Base-by-base conservation (phyloP, 2,329 filamentous ascomycete species). In the Aspergillus thermomutatus region DNA sequence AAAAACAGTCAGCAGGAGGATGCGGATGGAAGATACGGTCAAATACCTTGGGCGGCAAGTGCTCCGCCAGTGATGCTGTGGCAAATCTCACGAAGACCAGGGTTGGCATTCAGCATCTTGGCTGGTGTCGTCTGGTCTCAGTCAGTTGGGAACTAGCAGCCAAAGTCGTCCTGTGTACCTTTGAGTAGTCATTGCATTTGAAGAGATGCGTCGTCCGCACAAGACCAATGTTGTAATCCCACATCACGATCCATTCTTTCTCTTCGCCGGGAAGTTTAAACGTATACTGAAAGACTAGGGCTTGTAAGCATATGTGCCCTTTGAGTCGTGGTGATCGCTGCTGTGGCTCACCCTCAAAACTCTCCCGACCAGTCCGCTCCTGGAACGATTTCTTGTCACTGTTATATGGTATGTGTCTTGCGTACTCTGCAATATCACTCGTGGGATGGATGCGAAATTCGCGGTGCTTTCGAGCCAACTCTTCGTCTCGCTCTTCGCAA, bases 161-260 rank as follows among this genome's bases (percentile, higher is more conserved):
- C 10, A 6, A 14, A 21, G 4, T n/a, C 23, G 31, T 49, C 3
- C 34, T 40, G 66, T 79, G 69, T 71, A 92, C 93, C 86, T 99
- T 99, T 62, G 88, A 83, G 69, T 93, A 93, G 61, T 88, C 87
- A 71, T 87, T 88, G 63, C 90, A 92, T 73, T 96, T 96, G 82
- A 97, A 97, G 70, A 97, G 90, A 27, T 92, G 89, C 2, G 92
- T 97, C 75, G 96, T 95, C 60, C 93, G 87, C 60, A 97, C 92
- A 28, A 97, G 86, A 8, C 94, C 94, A 60, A 93, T 86, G 66
- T 95, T 93, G 77, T 97, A 97, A 74, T 99, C 94, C 94, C 94
- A 99, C 85, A 97, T 92, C 59, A 97, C 87, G 0, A 84, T 85
- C 71, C 89, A 92, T 52, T 83, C 80, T 60, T 80, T 82, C 1